Conservation (phyloP, 345 rosid genomes). For the Psidium guajava region DNA sequence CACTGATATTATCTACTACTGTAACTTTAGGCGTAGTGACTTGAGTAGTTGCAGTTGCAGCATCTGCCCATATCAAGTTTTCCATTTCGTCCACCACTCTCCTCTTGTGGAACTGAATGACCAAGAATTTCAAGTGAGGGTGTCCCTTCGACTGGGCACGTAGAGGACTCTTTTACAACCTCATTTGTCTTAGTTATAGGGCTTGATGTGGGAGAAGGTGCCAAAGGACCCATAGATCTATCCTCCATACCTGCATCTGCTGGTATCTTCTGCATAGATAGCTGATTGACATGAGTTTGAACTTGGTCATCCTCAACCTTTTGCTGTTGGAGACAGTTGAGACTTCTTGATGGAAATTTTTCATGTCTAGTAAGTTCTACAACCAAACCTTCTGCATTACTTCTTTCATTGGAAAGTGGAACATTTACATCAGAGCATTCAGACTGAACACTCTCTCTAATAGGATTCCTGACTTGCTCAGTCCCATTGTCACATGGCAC, state of each 20-base stretch:
- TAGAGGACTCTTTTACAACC: constrained; percentile 24
- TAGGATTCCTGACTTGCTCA: constrained; percentile 10
- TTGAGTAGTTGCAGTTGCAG: constrained; percentile 14
- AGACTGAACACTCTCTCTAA: constrained; percentile 16
- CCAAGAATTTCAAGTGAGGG: constrained; percentile 17
- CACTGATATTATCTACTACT: constrained; percentile 3
- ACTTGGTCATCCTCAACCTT: constrained; percentile 19
- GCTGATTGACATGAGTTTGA: constrained; percentile 18
- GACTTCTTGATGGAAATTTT: constrained; percentile 16
- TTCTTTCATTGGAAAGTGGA: constrained; percentile 21
- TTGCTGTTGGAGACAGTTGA: constrained; percentile 23
- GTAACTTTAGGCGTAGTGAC: constrained; percentile 1
- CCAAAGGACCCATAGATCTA: constrained; percentile 18
- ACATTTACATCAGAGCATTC: constrained; percentile 21
- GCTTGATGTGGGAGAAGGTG: constrained; percentile 19
- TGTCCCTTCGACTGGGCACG: constrained; percentile 14
- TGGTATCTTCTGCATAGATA: constrained; percentile 4
- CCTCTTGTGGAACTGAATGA: constrained; percentile 16
- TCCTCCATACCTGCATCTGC: constrained; percentile 16
- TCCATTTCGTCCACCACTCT: constrained; percentile 26
- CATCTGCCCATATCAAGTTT: constrained; percentile 14
- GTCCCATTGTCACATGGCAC: constrained; percentile 15
- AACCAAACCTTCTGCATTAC: constrained; percentile 20
- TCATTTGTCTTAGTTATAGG: constrained; percentile 1
- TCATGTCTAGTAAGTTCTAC: constrained; percentile 19